Percentiles rank a stretch among this genome's conserved stretches.
Conservation (phyloP, 495 filamentous ascomycete species). For the Trichoderma orchidacearum region DNA sequence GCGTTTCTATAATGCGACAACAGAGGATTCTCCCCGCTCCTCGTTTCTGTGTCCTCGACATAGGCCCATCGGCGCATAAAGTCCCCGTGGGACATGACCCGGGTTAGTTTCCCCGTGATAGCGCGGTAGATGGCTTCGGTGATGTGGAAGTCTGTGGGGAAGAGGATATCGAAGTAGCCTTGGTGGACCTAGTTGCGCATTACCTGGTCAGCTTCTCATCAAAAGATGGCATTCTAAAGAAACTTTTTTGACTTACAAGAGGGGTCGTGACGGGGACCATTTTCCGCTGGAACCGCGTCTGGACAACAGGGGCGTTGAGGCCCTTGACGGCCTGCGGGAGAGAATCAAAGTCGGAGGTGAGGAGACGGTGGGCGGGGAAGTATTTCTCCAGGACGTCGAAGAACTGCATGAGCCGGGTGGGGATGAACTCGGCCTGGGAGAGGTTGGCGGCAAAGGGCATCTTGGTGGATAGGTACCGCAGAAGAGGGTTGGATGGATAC, state of each 20-base stretch:
- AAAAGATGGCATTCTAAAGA: background rate
- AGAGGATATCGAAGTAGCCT: slow-evolving; percentile 97
- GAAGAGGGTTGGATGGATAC: slow-evolving; percentile 41
- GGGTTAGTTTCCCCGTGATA: slow-evolving; percentile 78
- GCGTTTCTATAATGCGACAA: slow-evolving; percentile 91
- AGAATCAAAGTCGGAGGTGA: slow-evolving; percentile 82
- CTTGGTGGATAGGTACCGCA: slow-evolving; percentile 42
- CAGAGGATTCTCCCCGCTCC: slow-evolving; percentile 85
- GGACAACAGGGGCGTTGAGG: slow-evolving; percentile 85
- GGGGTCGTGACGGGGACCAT: slow-evolving; percentile 86
- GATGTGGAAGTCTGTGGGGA: slow-evolving; percentile 85
- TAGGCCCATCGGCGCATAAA: slow-evolving; percentile 83
- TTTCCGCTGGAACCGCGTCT: slow-evolving; percentile 75
- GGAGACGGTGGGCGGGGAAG: slow-evolving; percentile 77
- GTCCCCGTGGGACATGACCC: slow-evolving; percentile 75
- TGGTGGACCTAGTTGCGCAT: slow-evolving; percentile 61
- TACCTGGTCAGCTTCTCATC: background rate
- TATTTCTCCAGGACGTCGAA: slow-evolving; percentile 75
- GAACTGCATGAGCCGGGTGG: slow-evolving; percentile 89
- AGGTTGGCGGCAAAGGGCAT: slow-evolving; percentile 62
- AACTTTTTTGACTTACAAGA: slow-evolving; percentile 46
- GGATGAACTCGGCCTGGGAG: slow-evolving; percentile 78
- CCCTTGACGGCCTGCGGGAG: slow-evolving; percentile 73
- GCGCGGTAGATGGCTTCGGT: slow-evolving; percentile 83
- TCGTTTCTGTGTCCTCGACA: slow-evolving; percentile 76